phyloP scores from a whole-genome alignment of 2,329 filamentous ascomycete genomes.

The Colletotrichum agaves region DNA sequence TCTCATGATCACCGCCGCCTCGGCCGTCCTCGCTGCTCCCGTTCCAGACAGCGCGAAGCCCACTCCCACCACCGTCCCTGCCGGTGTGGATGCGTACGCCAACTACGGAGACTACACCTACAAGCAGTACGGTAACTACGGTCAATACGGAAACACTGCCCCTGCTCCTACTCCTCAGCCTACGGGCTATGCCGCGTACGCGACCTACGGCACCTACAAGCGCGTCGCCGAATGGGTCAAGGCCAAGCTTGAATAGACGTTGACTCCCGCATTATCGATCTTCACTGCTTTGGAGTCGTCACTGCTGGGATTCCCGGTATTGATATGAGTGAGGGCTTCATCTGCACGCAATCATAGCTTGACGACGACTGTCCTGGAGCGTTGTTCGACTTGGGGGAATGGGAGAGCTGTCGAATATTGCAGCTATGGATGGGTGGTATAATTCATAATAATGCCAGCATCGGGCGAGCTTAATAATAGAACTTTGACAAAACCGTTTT shows the following conservation, averaged over 20 bases:
- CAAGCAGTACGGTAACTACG: constrained; percentile 22
- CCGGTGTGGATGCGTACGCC: constrained; percentile 15
- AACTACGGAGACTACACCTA: constrained; percentile 34
- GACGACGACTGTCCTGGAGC: too few relatives aligned
- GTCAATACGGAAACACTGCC: constrained; percentile 5
- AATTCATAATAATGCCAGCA: too few relatives aligned
- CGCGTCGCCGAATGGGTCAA: constrained; percentile 22
- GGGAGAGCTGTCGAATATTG: too few relatives aligned
- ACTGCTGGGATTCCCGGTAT: too few relatives aligned
- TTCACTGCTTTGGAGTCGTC: background rate
- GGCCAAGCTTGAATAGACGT: background rate
- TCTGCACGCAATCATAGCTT: too few relatives aligned
- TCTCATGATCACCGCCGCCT: constrained; percentile 42
- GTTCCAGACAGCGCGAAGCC: constrained; percentile 38
- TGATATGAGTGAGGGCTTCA: too few relatives aligned
- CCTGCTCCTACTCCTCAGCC: background rate
- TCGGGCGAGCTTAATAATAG: too few relatives aligned
- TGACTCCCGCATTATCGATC: background rate
- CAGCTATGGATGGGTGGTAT: too few relatives aligned
- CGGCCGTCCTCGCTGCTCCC: constrained; percentile 39
- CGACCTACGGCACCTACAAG: constrained; percentile 34
- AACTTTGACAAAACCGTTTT: too few relatives aligned
- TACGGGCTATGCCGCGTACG: background rate
- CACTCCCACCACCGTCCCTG: constrained; percentile 12
- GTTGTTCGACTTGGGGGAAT: too few relatives aligned